A percentile compares a stretch with the other conserved stretches of the same genome.
phyloP scores from a whole-genome alignment of 495 filamentous ascomycete species.

The Penicillium lividum region DNA sequence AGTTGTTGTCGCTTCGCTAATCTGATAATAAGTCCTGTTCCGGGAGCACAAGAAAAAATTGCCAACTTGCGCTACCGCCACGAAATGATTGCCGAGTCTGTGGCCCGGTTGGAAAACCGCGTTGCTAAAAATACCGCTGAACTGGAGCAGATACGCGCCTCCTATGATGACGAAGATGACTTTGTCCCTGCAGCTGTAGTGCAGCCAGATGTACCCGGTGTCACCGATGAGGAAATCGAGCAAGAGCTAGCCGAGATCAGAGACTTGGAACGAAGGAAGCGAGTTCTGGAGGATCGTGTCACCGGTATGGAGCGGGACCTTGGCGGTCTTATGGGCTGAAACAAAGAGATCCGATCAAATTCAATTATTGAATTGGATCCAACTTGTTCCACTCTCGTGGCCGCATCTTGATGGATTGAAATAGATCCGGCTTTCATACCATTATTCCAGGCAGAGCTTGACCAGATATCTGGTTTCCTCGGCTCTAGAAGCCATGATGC shows the following conservation, averaged over 20 bases:
- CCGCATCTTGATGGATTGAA: not conserved
- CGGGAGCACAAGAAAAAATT: conserved; percentile 81
- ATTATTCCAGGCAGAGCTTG: not conserved
- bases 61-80: conserved; percentile 69
- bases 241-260: conserved; percentile 92
- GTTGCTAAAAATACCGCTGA: conserved; percentile 76
- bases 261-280: conserved; percentile 92
- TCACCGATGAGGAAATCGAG: conserved; percentile 80
- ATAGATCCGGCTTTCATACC: not conserved
- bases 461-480: not conserved
- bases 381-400: not conserved
- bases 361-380: not conserved
- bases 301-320: conserved; percentile 80
- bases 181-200: conserved; percentile 40
- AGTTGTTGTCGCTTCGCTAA: not conserved
- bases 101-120: conserved; percentile 74
- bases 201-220: conserved; percentile 43
- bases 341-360: not conserved
- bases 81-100: conserved; percentile 67
- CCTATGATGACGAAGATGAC: conserved; percentile 42
- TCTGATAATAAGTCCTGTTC: conserved; percentile 57
- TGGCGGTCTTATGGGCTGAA: conserved; percentile 60
- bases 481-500: not conserved
- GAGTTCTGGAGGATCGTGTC: conserved; percentile 72
- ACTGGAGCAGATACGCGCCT: conserved; percentile 70